Evolutionary conservation across 2,329 filamentous ascomycete species (phyloP), one percentile per base, ranked within the genome.

Genomic region (Colletotrichum liriopes): DNA sequence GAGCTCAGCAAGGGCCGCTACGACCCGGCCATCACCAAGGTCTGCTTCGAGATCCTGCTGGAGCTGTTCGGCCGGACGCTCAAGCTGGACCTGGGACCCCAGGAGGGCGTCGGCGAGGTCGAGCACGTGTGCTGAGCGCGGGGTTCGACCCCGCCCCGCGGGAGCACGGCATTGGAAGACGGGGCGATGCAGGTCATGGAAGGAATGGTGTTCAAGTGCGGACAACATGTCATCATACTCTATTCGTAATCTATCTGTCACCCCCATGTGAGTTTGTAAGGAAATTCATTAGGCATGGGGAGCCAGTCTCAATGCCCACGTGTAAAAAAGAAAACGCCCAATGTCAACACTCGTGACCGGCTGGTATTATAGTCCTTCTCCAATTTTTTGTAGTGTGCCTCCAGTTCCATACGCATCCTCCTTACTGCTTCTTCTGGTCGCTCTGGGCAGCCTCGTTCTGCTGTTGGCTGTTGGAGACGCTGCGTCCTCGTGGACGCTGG

Each of bases 1-100:
- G 95, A 98, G 85, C 86, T 96, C 71, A 95, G 93, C 82, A 98
- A 98, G 84, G 95, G 95, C n/a, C 88, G 95, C 35, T 98, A 98
- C 79, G 95, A 98, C 80, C 94, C 95, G 0, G 94, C 93, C 26
- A 88, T 98, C 69, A 91, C 92, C 5, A 96, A 95, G 79, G 89
- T 96, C 45, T 98, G 95, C 84, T 98, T 97, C 79, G 94, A 97
- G 86, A 93, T 98, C 81, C 83, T 98, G 77, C 86, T 96, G 20
- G 95, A 98, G 84, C 79, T 98, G 72, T 98, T 98, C 82, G 91
- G 90, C 0, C 87, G 95, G 29, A 91, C 90, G 0, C 83, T 98
- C 79, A 94, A 93, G 84, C 89, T 92, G 5, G 95, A 98, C 76
- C 81, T 98, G 71, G 95, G 96, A 0, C 87, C 89, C 45, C 85